phyloP scores from a whole-genome alignment of 75 land plant genomes.

The Selaginella moellendorffii region DNA sequence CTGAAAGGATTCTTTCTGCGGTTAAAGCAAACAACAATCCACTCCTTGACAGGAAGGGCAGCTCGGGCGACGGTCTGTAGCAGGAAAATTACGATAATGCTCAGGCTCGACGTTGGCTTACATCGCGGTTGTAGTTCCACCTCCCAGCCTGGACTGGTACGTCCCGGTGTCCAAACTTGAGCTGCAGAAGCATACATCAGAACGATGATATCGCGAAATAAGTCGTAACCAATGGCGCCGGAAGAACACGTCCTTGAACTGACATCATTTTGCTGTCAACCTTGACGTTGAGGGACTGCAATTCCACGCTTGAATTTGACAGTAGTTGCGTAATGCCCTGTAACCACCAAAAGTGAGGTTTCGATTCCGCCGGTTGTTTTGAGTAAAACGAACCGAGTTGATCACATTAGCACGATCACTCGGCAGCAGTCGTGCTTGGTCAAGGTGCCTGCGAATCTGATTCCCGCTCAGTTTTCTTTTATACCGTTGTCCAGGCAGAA shows the following conservation, averaged over 20 bases:
- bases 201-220: too few relatives aligned
- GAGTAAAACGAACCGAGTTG: too few relatives aligned
- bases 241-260: neutral
- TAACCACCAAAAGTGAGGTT: neutral
- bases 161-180: conserved; percentile 19
- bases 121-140: conserved; percentile 87
- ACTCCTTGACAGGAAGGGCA: conserved; percentile 23
- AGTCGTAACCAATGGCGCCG: too few relatives aligned
- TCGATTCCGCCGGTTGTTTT: too few relatives aligned
- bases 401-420: conserved; percentile 31
- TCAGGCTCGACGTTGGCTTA: too few relatives aligned
- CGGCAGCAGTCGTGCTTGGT: conserved; percentile 66
- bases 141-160: conserved; percentile 38
- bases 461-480: conserved; percentile 39
- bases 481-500: conserved; percentile 64
- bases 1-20: conserved; percentile 17
- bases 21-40: conserved; percentile 67
- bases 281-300: neutral
- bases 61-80: conserved; percentile 40
- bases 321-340: neutral
- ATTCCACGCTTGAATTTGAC: neutral
- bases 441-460: conserved; percentile 46
- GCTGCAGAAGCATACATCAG: conserved; percentile 12
- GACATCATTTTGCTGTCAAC: neutral
- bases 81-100: too few relatives aligned